Conservation (phyloP, 1,284 basidiomycete genomes). For the Coniophora puteana region DNA sequence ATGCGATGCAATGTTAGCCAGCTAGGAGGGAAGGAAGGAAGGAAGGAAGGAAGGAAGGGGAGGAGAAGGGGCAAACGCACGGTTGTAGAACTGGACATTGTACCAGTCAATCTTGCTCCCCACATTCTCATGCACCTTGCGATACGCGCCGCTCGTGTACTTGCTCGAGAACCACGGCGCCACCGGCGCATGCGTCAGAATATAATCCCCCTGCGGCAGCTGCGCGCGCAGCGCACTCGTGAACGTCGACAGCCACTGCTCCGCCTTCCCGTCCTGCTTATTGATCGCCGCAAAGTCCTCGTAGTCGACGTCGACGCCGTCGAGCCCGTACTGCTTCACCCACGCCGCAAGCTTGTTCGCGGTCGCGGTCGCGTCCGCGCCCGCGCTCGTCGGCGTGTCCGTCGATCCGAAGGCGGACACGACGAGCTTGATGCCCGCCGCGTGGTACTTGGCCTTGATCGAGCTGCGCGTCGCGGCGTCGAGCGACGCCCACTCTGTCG, state of each 20-base stretch:
- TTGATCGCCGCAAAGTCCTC: slow-evolving; percentile 46
- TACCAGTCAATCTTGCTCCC: too few species aligned
- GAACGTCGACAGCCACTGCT: slow-evolving; percentile 38
- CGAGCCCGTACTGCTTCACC: slow-evolving; percentile 42
- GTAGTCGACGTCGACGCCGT: slow-evolving; percentile 52
- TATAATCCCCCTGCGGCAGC: slow-evolving; percentile 25
- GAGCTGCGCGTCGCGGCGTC: slow-evolving; percentile 33
- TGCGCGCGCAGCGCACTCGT: slow-evolving; percentile 28
- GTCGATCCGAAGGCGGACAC: slow-evolving; percentile 51
- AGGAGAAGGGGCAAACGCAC: slow-evolving; percentile 26
- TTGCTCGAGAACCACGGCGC: too few species aligned
- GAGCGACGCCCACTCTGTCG: slow-evolving; percentile 31
- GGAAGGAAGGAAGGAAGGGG: not conserved
- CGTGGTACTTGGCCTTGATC: slow-evolving; percentile 42
- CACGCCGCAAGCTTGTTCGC: slow-evolving; percentile 42
- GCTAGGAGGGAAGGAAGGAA: not conserved
- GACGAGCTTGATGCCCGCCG: slow-evolving; percentile 50
- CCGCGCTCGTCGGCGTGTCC: too few species aligned
- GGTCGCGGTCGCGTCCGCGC: slow-evolving; percentile 32
- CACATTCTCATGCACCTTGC: not conserved
- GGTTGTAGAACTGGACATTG: slow-evolving; percentile 50
- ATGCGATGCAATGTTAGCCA: too few species aligned
- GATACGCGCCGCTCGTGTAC: too few species aligned
- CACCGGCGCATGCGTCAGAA: slow-evolving; percentile 31
- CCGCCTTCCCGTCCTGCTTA: slow-evolving; percentile 30